These are phyloP conservation scores for Emmonsia crescens DNA, from an alignment of 2,329 filamentous ascomycete genomes.

Conservation along the genomic window DNA sequence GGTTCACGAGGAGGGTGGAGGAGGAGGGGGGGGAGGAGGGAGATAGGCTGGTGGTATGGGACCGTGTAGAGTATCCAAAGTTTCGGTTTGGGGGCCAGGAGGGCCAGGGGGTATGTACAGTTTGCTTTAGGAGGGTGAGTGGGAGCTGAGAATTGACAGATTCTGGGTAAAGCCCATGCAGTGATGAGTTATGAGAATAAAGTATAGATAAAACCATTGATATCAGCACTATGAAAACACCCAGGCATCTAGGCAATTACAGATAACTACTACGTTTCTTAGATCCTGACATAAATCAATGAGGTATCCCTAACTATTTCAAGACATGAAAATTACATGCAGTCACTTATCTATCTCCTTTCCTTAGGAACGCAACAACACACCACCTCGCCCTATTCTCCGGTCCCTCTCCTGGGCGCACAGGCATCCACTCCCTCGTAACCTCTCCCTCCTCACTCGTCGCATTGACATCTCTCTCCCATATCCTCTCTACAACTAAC, in stretches of 20 bases:
- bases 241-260: not conserved
- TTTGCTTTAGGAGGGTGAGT: conserved; percentile 58
- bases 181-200: not conserved
- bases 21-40: conserved; percentile 17
- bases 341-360: not conserved
- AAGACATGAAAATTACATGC: not conserved
- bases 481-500: conserved; percentile 42
- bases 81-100: conserved; percentile 85
- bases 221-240: not conserved
- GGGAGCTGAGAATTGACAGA: not conserved
- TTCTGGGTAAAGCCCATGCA: not conserved
- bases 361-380: conserved; percentile 39
- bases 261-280: no score
- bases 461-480: conserved; percentile 43
- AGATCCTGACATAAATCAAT: no score
- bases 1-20: conserved; percentile 55
- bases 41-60: conserved; percentile 48
- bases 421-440: conserved; percentile 32
- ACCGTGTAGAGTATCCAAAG: conserved; percentile 65
- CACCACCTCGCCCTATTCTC: conserved; percentile 48
- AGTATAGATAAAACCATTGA: not conserved
- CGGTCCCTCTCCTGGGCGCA: conserved; percentile 37
- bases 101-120: conserved; percentile 77
- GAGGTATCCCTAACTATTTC: not conserved
- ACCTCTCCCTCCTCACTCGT: conserved; percentile 31